These are phyloP conservation scores for Crithidia mellificae DNA, from an alignment of 208 protist genomes.

Conservation along the genomic window DNA sequence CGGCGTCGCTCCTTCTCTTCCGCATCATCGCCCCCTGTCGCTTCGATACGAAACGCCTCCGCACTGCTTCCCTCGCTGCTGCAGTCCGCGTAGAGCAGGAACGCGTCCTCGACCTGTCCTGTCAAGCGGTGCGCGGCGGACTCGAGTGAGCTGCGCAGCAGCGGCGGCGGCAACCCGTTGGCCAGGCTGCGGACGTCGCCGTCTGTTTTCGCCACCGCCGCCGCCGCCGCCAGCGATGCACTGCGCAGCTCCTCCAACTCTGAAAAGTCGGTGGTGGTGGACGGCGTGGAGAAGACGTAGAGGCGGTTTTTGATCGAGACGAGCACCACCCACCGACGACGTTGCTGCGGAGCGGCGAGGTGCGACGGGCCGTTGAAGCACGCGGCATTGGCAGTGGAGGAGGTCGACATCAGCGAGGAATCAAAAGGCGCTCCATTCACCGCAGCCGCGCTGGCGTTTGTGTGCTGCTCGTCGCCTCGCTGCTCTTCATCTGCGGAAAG, in stretches of 20 bases:
- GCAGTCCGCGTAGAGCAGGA: slow-evolving; percentile 1
- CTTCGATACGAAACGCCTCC: background rate
- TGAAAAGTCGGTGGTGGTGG: slow-evolving; percentile 19
- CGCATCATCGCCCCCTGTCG: too few relatives aligned
- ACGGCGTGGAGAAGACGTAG: slow-evolving; percentile 41
- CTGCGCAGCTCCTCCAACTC: slow-evolving; percentile 9
- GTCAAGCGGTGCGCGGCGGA: slow-evolving; percentile 8
- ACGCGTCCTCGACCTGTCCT: slow-evolving; percentile 17
- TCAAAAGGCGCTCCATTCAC: too few relatives aligned
- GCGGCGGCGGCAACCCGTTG: background rate
- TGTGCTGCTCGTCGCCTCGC: background rate
- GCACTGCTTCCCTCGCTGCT: too few relatives aligned
- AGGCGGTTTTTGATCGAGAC: slow-evolving; percentile 34
- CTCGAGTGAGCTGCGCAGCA: slow-evolving; percentile 1
- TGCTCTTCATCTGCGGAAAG: slow-evolving; percentile 24
- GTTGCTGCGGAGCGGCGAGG: background rate
- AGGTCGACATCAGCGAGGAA: too few relatives aligned
- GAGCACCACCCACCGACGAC: slow-evolving; percentile 36
- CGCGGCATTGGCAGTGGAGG: background rate
- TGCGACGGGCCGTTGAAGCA: too few relatives aligned
- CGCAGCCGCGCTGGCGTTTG: too few relatives aligned
- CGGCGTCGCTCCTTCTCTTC: too few relatives aligned
- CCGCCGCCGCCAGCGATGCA: background rate
- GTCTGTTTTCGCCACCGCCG: background rate
- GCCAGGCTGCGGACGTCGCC: background rate